Percentiles rank a stretch among this genome's conserved stretches.
These are phyloP conservation scores for Fusarium kyushuense DNA, from an alignment of 2,329 filamentous ascomycete species.

Conservation along the genomic window DNA sequence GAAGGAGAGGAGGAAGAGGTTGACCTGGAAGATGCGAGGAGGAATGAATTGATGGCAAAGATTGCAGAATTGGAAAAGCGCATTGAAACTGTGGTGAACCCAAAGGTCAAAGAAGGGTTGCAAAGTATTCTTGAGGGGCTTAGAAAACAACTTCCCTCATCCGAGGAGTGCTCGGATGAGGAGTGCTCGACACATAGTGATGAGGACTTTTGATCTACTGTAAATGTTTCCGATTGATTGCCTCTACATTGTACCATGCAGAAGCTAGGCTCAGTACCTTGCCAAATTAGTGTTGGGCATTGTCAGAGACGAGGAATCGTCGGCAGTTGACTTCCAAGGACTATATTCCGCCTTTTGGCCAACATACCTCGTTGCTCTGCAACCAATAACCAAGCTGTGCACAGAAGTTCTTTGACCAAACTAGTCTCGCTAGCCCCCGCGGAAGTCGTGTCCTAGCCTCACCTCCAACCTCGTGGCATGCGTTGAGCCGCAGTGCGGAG, in stretches of 20 bases:
- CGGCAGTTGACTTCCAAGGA: not conserved
- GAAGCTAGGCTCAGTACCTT: not conserved
- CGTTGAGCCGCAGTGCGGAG: slow-evolving; percentile 21
- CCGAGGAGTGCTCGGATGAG: not conserved
- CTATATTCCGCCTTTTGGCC: not conserved
- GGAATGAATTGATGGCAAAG: slow-evolving; percentile 22
- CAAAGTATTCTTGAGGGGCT: slow-evolving; percentile 22
- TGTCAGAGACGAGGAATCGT: not conserved
- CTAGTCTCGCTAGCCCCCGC: not conserved
- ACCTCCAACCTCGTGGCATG: slow-evolving; percentile 3
- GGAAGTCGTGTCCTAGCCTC: not conserved
- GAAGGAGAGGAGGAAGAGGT: not conserved
- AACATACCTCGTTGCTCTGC: not conserved
- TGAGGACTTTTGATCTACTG: not conserved
- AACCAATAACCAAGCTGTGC: not conserved
- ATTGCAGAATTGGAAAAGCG: slow-evolving; percentile 39
- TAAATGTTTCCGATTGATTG: slow-evolving; percentile 1
- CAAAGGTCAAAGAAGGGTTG: slow-evolving; percentile 23
- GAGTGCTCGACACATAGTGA: not conserved
- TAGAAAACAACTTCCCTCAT: slow-evolving; percentile 19
- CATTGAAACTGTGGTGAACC: slow-evolving; percentile 22
- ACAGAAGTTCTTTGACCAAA: not conserved
- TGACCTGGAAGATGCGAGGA: slow-evolving; percentile 11
- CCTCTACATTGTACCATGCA: not conserved
- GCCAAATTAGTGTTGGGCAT: not conserved